A percentile compares a stretch with the other conserved stretches of the same genome.
Evolutionary conservation across 2,329 filamentous ascomycete species (phyloP).

Genomic region (Aspergillus hiratsukae): DNA sequence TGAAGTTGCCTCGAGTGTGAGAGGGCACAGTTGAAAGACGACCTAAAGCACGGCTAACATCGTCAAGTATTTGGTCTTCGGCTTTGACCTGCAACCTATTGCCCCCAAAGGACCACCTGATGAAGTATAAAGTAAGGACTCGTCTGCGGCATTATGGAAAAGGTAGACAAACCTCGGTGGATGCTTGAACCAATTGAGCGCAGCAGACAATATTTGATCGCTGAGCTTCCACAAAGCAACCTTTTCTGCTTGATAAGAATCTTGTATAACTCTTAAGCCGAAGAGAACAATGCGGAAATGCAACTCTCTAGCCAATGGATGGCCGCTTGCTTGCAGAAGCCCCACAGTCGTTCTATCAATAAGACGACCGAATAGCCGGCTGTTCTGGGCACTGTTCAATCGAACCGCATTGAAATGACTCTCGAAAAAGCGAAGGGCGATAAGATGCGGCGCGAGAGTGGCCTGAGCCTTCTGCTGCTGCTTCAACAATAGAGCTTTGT

Average conservation of each 20-base stretch:
- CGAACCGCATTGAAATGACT: conserved; percentile 94
- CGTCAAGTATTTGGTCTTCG: conserved; percentile 74
- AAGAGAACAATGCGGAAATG: conserved; percentile 85
- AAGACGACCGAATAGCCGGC: conserved; percentile 75
- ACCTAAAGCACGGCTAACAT: conserved; percentile 66
- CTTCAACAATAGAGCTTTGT: conserved; percentile 68
- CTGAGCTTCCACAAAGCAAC: conserved; percentile 76
- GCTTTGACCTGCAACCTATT: conserved; percentile 92
- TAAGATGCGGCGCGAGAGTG: conserved; percentile 78
- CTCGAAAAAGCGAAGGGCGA: conserved; percentile 79
- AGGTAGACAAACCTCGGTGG: conserved; percentile 55
- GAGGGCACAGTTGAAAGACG: conserved; percentile 58
- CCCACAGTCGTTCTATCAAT: conserved; percentile 74
- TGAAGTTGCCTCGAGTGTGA: conserved; percentile 49
- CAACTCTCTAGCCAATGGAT: conserved; percentile 87
- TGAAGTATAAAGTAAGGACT: conserved; percentile 14
- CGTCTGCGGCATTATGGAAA: not conserved
- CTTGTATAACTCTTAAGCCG: conserved; percentile 69
- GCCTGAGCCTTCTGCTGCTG: conserved; percentile 76
- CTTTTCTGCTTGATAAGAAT: conserved; percentile 61
- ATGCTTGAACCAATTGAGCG: conserved; percentile 80
- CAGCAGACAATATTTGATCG: conserved; percentile 81
- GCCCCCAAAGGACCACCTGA: conserved; percentile 86
- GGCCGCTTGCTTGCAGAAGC: conserved; percentile 64
- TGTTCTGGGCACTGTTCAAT: conserved; percentile 76